phyloP scores from a whole-genome alignment of 352 stramenopile species.

The Phytopythium sindhum region DNA sequence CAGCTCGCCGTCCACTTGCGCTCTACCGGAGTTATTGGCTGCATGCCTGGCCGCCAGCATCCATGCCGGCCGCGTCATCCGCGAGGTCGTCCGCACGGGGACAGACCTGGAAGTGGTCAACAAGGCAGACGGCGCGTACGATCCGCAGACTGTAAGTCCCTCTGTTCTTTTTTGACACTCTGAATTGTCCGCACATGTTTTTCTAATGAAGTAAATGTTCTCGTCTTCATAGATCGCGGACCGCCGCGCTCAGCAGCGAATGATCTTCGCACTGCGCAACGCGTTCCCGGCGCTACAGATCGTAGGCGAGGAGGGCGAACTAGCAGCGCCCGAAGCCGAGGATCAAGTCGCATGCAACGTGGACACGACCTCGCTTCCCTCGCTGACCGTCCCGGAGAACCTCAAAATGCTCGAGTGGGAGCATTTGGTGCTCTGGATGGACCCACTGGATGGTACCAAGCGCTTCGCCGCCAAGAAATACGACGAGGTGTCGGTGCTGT shows the following conservation, averaged over 20 bases:
- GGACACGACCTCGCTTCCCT: constrained; percentile 15
- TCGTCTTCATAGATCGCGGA: constrained; percentile 60
- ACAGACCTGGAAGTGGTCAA: constrained; percentile 65
- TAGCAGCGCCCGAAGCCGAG: constrained; percentile 36
- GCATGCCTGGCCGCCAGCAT: constrained; percentile 55
- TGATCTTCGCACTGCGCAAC: constrained; percentile 52
- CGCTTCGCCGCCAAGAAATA: constrained; percentile 71
- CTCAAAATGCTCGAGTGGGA: constrained; percentile 30
- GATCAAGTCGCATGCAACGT: constrained; percentile 53
- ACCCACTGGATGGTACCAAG: constrained; percentile 76
- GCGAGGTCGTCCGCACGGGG: constrained; percentile 52
- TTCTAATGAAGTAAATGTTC: too few relatives aligned
- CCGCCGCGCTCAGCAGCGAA: constrained; percentile 70
- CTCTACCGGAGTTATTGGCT: constrained; percentile 40
- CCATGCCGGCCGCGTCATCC: constrained; percentile 61
- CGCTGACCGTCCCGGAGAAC: constrained; percentile 18
- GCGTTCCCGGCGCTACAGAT: constrained; percentile 53
- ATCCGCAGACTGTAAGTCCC: constrained; percentile 55
- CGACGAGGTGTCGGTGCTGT: constrained; percentile 75
- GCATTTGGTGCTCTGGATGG: constrained; percentile 74
- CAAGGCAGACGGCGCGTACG: constrained; percentile 70
- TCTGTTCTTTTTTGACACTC: too few relatives aligned
- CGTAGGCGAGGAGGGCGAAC: constrained; percentile 68
- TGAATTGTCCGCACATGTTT: background rate
- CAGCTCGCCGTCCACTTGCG: constrained; percentile 10